Conservation (phyloP, 768 basidiomycete species). For the Trametes gibbosa region DNA sequence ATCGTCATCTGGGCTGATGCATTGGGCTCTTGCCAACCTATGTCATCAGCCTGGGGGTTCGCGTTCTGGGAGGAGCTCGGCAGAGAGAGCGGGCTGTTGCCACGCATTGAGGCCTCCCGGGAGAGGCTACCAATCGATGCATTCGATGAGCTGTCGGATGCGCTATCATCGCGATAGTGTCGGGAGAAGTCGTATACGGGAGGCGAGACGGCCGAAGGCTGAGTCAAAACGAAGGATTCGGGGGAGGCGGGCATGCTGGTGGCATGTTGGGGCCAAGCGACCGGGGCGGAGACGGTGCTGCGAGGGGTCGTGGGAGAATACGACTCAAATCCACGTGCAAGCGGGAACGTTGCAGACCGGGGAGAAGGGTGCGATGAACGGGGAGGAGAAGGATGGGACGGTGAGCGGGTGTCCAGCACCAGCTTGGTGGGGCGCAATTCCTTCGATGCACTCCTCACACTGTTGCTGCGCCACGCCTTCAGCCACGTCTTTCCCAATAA, state of each 20-base stretch:
- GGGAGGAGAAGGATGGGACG: conserved; percentile 1
- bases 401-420: conserved; percentile 9
- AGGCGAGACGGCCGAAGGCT: conserved; percentile 3
- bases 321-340: not conserved
- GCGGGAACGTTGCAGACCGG: not conserved
- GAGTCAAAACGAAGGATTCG: conserved; percentile 2
- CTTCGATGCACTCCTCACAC: not conserved
- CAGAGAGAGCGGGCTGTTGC: not conserved
- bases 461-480: not conserved
- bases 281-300: not conserved
- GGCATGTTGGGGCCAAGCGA: not conserved
- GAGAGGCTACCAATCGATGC: conserved; percentile 10
- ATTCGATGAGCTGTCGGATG: conserved; percentile 8
- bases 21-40: conserved; percentile 2
- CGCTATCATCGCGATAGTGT: conserved; percentile 13
- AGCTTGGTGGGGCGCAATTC: conserved; percentile 2
- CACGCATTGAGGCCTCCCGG: not conserved
- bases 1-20: not conserved
- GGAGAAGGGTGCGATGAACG: not conserved
- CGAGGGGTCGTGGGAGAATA: conserved; percentile 1
- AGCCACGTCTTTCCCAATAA: not conserved
- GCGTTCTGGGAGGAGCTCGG: not conserved
- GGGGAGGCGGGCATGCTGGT: conserved; percentile 4
- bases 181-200: conserved; percentile 2
- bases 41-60: not conserved